These are phyloP conservation scores for Polytolypa hystricis DNA, from an alignment of 2,329 filamentous ascomycete species.

Conservation along the genomic window DNA sequence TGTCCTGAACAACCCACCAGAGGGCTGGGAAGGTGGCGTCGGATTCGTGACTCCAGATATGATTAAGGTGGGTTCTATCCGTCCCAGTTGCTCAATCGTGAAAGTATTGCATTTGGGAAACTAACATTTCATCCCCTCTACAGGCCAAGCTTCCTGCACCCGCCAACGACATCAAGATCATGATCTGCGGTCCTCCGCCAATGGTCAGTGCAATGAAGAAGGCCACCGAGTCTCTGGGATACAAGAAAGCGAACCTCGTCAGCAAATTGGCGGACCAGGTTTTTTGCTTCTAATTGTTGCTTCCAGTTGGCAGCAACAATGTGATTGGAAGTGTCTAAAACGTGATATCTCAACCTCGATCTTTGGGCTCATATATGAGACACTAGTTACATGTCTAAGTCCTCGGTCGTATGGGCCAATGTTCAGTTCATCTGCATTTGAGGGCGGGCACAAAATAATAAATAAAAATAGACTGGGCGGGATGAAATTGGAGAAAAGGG, in stretches of 20 bases:
- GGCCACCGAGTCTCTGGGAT: slow-evolving; percentile 76
- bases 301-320: too few species aligned
- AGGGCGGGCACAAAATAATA: too few species aligned
- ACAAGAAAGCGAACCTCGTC: slow-evolving; percentile 81
- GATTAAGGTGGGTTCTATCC: slow-evolving; percentile 57
- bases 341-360: too few species aligned
- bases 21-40: slow-evolving; percentile 81
- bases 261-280: slow-evolving; percentile 98
- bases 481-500: too few species aligned
- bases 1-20: slow-evolving; percentile 89
- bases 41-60: slow-evolving; percentile 94
- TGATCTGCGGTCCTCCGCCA: slow-evolving; percentile 88
- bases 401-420: too few species aligned
- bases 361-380: too few species aligned
- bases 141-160: slow-evolving; percentile 59
- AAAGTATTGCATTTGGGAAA: neutral
- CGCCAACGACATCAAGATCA: slow-evolving; percentile 78
- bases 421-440: too few species aligned
- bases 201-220: slow-evolving; percentile 99
- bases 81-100: neutral
- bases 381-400: too few species aligned
- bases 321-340: too few species aligned
- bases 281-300: slow-evolving; percentile 79
- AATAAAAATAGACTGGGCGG: too few species aligned
- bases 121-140: slow-evolving; percentile 1